phyloP scores from a whole-genome alignment of 371 early-diverging fungal genomes.

The Rhizopus microsporus region DNA sequence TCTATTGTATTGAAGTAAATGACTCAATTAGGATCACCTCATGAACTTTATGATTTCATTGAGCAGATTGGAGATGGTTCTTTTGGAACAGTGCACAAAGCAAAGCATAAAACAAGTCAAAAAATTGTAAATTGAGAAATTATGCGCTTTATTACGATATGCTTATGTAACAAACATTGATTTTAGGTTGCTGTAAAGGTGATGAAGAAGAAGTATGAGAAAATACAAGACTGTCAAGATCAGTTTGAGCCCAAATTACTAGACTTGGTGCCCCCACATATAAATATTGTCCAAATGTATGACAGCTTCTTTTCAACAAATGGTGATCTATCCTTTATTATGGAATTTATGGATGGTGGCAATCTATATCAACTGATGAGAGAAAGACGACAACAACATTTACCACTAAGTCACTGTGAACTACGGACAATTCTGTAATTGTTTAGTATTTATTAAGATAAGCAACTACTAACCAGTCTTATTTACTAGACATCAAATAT shows the following conservation, averaged over 20 bases:
- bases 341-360: conserved; percentile 91
- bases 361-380: conserved; percentile 89
- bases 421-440: conserved; percentile 36
- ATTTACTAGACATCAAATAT: conserved; percentile 66
- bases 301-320: conserved; percentile 85
- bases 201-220: conserved; percentile 90
- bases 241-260: conserved; percentile 79
- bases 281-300: conserved; percentile 80
- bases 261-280: conserved; percentile 66
- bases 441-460: neutral
- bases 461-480: neutral
- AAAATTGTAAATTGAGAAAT: conserved; percentile 63
- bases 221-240: conserved; percentile 75
- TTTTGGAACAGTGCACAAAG: conserved; percentile 89
- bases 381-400: conserved; percentile 58
- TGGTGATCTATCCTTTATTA: conserved; percentile 82
- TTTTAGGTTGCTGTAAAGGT: conserved; percentile 90
- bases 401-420: conserved; percentile 30
- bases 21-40: conserved; percentile 40
- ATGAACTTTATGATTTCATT: conserved; percentile 70
- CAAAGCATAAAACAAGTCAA: conserved; percentile 68
- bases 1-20: conserved; percentile 22
- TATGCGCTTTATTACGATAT: neutral
- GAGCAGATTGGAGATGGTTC: conserved; percentile 91
- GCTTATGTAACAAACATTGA: neutral